Evolutionary conservation across 2,329 filamentous ascomycete genomes (phyloP), one percentile per base, ranked within the genome.

Genomic region (Escovopsis sp.): DNA sequence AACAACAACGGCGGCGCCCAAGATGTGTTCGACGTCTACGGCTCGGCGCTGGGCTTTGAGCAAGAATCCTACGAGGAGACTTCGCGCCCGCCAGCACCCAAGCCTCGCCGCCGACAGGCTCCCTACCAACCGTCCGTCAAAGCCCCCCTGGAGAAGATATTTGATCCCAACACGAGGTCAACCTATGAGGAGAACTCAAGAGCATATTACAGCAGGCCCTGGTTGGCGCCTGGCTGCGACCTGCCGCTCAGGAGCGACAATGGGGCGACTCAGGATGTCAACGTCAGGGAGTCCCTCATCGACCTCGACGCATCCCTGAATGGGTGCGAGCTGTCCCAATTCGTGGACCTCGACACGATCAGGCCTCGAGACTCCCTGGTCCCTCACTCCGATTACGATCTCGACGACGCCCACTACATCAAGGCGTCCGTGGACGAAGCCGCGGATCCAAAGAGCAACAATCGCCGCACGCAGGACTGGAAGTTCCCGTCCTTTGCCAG

Each of bases 101-200:
- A 75, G 51, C 59, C 64, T 10, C 67, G 76, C 15, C 64, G 72
- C 42, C 70, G 73, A 15, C 75, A 75, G 1, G 75, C 76, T 4
- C 71, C 77, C 39, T 67, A 70, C 26, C 61, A 80, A 6, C 70
- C 73, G 2, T 70, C 72, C 1, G 61, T 76, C 47, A 73, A 70
- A 48, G 74, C 67, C 9, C 77, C 77, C 0, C 58, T 81, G 4
- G 76, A 80, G 49, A 80, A 78, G 47, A 63, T 81, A 0, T 81
- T 81, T 52, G 77, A 81, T 45, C 75, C 75, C 5, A 76, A 80
- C 53, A 80, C 77, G 0, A 70, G 77, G 32, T 74, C 75, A 2
- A 77, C 69, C 46, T 81, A 81, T 47, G 69, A 77, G 23, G 76
- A 80, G 45, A 80, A 80, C 47, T 76, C 74, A 15, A 65, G 72